Conservation (phyloP, 148 eudicot species). For the Rhododendron kiyosumense region DNA sequence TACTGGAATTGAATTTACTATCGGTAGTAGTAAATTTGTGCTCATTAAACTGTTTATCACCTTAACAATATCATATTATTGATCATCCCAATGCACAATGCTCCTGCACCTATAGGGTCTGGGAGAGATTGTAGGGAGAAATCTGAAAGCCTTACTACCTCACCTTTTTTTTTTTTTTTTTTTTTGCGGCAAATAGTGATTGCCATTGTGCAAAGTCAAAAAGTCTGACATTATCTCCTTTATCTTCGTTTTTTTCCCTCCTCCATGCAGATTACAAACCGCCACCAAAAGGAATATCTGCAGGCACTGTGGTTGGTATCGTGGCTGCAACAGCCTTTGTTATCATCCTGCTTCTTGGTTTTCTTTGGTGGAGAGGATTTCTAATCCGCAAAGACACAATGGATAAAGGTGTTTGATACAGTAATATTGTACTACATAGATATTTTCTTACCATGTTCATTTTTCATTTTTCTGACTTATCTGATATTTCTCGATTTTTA, state of each 20-base stretch:
- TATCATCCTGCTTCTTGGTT: constrained; percentile 18
- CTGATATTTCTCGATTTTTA: not conserved
- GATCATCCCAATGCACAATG: too few relatives aligned
- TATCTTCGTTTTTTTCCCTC: not conserved
- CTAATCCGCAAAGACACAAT: constrained; percentile 5
- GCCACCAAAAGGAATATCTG: constrained; percentile 12
- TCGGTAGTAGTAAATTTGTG: not conserved
- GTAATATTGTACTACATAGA: not conserved
- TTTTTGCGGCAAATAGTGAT: not conserved
- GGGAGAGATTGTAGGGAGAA: too few relatives aligned
- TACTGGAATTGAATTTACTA: too few relatives aligned
- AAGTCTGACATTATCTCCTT: not conserved
- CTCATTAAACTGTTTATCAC: not conserved
- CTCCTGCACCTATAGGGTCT: too few relatives aligned
- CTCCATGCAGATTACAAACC: constrained; percentile 15
- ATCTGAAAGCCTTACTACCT: not conserved
- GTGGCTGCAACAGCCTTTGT: constrained; percentile 17
- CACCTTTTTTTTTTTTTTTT: not conserved
- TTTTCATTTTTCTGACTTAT: not conserved
- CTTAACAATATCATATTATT: too few relatives aligned
- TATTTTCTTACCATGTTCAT: not conserved
- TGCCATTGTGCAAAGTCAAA: not conserved
- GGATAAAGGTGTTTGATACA: constrained; percentile 15
- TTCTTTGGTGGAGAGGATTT: constrained; percentile 28
- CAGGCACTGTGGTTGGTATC: constrained; percentile 20